Conservation (phyloP, 352 stramenopile genomes). For the Pythium myriotylum region DNA sequence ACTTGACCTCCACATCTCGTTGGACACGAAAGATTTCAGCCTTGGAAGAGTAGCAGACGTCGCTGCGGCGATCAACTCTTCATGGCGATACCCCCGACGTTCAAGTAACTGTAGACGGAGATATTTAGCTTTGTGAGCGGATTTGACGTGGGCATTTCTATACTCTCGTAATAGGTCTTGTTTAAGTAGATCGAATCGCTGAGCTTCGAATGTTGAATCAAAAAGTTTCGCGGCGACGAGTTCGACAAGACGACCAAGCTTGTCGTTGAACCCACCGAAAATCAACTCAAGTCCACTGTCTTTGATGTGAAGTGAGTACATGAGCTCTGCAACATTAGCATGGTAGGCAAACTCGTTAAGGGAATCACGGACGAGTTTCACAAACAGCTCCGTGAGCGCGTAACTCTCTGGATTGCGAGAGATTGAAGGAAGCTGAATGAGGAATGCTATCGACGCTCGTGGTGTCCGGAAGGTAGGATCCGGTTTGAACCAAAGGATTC, state of each 20-base stretch:
- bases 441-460: constrained; percentile 58
- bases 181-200: constrained; percentile 55
- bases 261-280: constrained; percentile 74
- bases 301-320: constrained; percentile 57
- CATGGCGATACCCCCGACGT: constrained; percentile 47
- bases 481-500: constrained; percentile 74
- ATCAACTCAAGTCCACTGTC: constrained; percentile 66
- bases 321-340: constrained; percentile 58
- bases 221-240: constrained; percentile 52
- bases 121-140: constrained; percentile 62
- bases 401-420: constrained; percentile 36
- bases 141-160: constrained; percentile 66
- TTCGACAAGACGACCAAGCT: constrained; percentile 50
- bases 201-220: constrained; percentile 21
- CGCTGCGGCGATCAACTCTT: constrained; percentile 52
- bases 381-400: constrained; percentile 65
- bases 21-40: constrained; percentile 44
- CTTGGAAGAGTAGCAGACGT: constrained; percentile 41
- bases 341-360: constrained; percentile 71
- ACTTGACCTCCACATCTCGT: constrained; percentile 49
- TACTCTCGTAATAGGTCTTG: constrained; percentile 66
- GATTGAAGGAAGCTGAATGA: constrained; percentile 56
- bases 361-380: constrained; percentile 59
- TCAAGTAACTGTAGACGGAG: constrained; percentile 74
- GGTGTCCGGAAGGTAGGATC: constrained; percentile 64